Evolutionary conservation across 1,284 basidiomycete genomes (phyloP).

Genomic region (Apiotrichum mycotoxinovorans): DNA sequence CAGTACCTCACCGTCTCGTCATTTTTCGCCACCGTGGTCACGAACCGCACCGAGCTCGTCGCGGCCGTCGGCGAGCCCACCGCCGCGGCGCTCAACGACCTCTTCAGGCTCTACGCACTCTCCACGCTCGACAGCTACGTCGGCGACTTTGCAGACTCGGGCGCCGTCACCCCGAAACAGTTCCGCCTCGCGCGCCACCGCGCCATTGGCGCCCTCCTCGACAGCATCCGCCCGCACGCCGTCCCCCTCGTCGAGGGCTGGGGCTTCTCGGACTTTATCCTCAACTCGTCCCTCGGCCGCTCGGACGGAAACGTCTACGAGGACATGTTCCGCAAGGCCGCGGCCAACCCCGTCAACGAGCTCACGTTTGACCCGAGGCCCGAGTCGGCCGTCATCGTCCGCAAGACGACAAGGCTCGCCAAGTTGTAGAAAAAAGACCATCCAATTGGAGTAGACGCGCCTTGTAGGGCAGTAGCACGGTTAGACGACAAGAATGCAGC

Average conservation of each 20-base stretch:
- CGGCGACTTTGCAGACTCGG: constrained; percentile 52
- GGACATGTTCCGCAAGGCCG: constrained; percentile 50
- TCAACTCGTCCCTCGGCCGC: constrained; percentile 57
- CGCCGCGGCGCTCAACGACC: constrained; percentile 35
- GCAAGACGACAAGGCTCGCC: neutral
- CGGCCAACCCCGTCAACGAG: constrained; percentile 18
- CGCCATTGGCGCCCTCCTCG: constrained; percentile 3
- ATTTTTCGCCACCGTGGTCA: neutral
- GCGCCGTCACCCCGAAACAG: constrained; percentile 46
- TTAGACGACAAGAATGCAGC: no score
- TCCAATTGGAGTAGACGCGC: neutral
- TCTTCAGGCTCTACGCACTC: constrained; percentile 51
- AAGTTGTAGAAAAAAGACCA: neutral
- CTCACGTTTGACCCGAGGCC: constrained; percentile 12
- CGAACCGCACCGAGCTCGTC: neutral
- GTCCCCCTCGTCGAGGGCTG: constrained; percentile 56
- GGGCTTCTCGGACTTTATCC: constrained; percentile 55
- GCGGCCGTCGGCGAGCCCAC: neutral
- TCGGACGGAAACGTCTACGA: constrained; percentile 53
- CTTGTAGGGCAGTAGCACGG: no score
- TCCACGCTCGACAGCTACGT: constrained; percentile 50
- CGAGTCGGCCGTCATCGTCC: constrained; percentile 3
- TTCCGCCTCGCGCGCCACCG: constrained; percentile 7
- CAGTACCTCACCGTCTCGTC: constrained; percentile 12
- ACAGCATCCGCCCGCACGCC: constrained; percentile 3